These are phyloP conservation scores for Leccinum subtestaceum DNA, from an alignment of 768 basidiomycete genomes.

Conservation along the genomic window DNA sequence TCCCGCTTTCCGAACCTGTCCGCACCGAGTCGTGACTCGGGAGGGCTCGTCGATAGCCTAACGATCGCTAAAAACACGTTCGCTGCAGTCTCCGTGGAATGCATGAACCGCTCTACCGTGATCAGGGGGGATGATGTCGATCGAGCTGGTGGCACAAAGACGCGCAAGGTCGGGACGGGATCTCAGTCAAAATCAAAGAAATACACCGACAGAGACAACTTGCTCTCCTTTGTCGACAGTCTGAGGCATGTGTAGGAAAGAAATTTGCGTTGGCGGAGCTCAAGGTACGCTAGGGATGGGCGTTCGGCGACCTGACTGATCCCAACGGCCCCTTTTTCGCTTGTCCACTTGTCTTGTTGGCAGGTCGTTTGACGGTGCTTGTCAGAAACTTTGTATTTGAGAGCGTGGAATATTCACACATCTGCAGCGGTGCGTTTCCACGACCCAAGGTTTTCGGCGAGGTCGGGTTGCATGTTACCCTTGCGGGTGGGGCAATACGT, in stretches of 20 bases:
- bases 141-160: constrained; percentile 62
- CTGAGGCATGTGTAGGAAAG: constrained; percentile 47
- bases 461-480: constrained; percentile 21
- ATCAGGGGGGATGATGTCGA: constrained; percentile 60
- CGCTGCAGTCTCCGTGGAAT: constrained; percentile 41
- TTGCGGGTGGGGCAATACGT: constrained; percentile 17
- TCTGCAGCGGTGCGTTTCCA: not conserved
- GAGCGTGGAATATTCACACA: not conserved
- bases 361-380: constrained; percentile 45
- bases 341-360: not conserved
- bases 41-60: constrained; percentile 37
- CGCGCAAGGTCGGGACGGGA: constrained; percentile 11
- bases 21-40: constrained; percentile 32
- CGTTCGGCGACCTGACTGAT: no score
- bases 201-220: constrained; percentile 47
- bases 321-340: not conserved
- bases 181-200: constrained; percentile 32
- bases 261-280: constrained; percentile 42
- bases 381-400: constrained; percentile 38
- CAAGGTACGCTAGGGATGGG: constrained; percentile 25
- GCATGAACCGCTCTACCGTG: constrained; percentile 47
- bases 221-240: constrained; percentile 50
- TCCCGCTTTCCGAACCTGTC: constrained; percentile 52
- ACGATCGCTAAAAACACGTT: constrained; percentile 45
- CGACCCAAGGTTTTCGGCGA: constrained; percentile 15